Evolutionary conservation across 208 protist species (phyloP).

Genomic region (Endotrypanum monterogeii): DNA sequence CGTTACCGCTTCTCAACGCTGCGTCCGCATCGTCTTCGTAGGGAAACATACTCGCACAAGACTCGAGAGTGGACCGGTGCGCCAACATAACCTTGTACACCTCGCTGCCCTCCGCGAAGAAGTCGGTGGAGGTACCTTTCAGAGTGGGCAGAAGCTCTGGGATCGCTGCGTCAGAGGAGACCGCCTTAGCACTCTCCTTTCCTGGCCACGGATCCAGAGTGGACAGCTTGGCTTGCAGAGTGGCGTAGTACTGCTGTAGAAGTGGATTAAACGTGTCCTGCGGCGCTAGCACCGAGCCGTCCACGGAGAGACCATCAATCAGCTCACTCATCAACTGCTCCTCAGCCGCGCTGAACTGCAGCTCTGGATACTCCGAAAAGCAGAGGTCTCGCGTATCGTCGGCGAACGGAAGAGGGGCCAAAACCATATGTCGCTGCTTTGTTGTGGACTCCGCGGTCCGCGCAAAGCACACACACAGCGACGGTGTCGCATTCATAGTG

Average conservation of each 20-base stretch:
- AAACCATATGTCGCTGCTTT: conserved; percentile 43
- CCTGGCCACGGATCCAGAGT: neutral
- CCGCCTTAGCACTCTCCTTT: neutral
- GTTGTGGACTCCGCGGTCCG: conserved; percentile 11
- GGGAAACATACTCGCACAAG: conserved; percentile 46
- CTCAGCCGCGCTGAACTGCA: conserved; percentile 46
- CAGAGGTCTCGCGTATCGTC: conserved; percentile 81
- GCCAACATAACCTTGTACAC: conserved; percentile 23
- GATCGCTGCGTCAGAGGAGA: neutral
- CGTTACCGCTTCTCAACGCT: neutral
- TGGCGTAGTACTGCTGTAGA: conserved; percentile 87
- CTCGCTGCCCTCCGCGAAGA: conserved; percentile 36
- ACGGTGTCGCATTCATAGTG: conserved; percentile 42
- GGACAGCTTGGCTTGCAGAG: conserved; percentile 46
- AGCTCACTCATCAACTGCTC: conserved; percentile 63
- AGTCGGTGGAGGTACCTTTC: conserved; percentile 39
- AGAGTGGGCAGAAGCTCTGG: conserved; percentile 35
- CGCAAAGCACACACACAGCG: conserved; percentile 67
- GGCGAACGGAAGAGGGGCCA: conserved; percentile 78
- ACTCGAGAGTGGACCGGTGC: conserved; percentile 30
- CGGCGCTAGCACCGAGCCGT: conserved; percentile 57
- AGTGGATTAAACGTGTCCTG: conserved; percentile 86
- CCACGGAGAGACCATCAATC: conserved; percentile 75
- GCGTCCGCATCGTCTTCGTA: conserved; percentile 31
- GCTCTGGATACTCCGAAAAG: conserved; percentile 59